A percentile compares a stretch with the other conserved stretches of the same genome.
Conservation (phyloP, 2,329 filamentous ascomycete genomes). For the Chaetomium olivaceum region DNA sequence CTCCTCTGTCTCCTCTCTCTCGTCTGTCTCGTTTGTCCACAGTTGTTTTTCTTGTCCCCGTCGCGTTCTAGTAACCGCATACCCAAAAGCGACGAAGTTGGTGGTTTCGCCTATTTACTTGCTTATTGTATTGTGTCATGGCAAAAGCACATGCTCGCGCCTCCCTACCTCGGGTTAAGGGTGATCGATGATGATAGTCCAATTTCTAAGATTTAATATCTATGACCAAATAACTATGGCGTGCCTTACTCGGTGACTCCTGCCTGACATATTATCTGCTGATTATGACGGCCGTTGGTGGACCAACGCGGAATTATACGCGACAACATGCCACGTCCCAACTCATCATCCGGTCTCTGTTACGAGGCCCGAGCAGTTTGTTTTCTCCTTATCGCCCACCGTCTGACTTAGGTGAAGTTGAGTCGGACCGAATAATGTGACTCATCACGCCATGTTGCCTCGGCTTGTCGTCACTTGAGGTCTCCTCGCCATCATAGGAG, state of each 20-base stretch:
- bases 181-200: not conserved
- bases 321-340: too few relatives aligned
- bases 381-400: too few relatives aligned
- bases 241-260: not conserved
- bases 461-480: too few relatives aligned
- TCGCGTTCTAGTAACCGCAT: not conserved
- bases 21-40: not conserved
- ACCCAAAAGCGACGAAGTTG: constrained; percentile 2
- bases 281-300: not conserved
- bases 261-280: too few relatives aligned
- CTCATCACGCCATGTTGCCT: too few relatives aligned
- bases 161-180: not conserved
- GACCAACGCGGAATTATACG: not conserved
- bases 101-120: not conserved
- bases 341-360: too few relatives aligned
- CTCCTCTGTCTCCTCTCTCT: not conserved
- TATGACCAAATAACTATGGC: not conserved
- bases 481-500: too few relatives aligned
- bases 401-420: too few relatives aligned
- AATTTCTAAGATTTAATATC: not conserved
- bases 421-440: too few relatives aligned
- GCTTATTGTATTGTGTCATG: not conserved
- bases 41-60: not conserved
- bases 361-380: too few relatives aligned
- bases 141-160: not conserved